Conservation (phyloP, 1,284 basidiomycete genomes). For the Ceratobasidium sp. region DNA sequence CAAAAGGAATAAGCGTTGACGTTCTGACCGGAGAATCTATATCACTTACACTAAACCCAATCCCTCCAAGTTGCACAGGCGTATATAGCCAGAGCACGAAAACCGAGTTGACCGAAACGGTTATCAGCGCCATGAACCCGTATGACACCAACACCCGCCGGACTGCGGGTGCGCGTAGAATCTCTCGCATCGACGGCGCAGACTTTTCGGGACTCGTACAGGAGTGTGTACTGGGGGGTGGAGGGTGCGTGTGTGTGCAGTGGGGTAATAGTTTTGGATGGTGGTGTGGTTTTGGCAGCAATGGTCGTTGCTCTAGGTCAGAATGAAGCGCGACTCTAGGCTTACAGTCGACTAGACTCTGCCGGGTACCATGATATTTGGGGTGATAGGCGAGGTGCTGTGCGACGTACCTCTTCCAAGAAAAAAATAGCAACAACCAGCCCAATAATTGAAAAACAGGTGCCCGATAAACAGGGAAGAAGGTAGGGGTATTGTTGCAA, state of each 20-base stretch:
- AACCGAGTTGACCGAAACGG: slow-evolving; percentile 47
- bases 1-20: background rate
- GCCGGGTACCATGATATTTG: too few relatives aligned
- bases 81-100: slow-evolving; percentile 48
- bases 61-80: slow-evolving; percentile 43
- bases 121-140: slow-evolving; percentile 46
- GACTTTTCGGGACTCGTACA: background rate
- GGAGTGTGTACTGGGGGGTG: background rate
- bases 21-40: too few relatives aligned
- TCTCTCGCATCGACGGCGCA: slow-evolving; percentile 29
- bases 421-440: slow-evolving; percentile 53
- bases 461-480: slow-evolving; percentile 55
- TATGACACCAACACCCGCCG: slow-evolving; percentile 46
- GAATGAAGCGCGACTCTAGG: too few relatives aligned
- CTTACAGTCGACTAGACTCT: slow-evolving; percentile 1
- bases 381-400: too few relatives aligned
- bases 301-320: slow-evolving; percentile 17
- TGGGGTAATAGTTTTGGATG: background rate
- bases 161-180: slow-evolving; percentile 42
- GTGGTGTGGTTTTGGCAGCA: slow-evolving; percentile 8
- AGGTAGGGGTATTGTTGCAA: slow-evolving; percentile 53
- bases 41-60: slow-evolving; percentile 46
- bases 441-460: slow-evolving; percentile 51
- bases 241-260: slow-evolving; percentile 9
- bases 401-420: slow-evolving; percentile 53